phyloP scores from a whole-genome alignment of 225 moss, liverwort and hornwort species.

The Sphagnum tenellum region DNA sequence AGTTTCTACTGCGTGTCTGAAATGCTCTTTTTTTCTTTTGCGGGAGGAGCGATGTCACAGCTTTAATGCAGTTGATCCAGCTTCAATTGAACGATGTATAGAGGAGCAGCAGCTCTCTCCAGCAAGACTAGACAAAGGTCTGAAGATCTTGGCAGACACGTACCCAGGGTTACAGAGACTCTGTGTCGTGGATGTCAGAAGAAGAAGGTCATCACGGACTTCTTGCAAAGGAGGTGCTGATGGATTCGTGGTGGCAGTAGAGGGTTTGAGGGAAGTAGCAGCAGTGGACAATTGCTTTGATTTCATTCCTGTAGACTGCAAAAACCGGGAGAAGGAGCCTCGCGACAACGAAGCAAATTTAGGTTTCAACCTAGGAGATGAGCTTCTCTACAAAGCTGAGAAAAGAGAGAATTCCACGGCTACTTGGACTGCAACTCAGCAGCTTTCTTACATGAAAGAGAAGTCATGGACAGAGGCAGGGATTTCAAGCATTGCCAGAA shows the following conservation, averaged over 20 bases:
- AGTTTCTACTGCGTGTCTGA: neutral
- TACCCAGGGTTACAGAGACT: conserved; percentile 81
- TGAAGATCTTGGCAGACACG: conserved; percentile 61
- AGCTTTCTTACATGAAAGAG: neutral
- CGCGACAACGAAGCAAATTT: too few relatives aligned
- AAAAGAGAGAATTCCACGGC: neutral
- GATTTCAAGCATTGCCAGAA: conserved; percentile 61
- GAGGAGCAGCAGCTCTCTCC: conserved; percentile 66
- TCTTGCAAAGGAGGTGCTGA: conserved; percentile 15
- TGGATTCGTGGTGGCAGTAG: conserved; percentile 11
- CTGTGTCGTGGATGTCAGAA: conserved; percentile 70
- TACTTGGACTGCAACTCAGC: conserved; percentile 10
- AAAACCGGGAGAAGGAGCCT: too few relatives aligned
- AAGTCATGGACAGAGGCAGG: conserved; percentile 29
- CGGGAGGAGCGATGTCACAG: neutral
- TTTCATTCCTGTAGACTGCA: too few relatives aligned
- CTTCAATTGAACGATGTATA: conserved; percentile 62
- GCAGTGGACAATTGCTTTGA: too few relatives aligned
- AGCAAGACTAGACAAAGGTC: conserved; percentile 53
- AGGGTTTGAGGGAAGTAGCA: too few relatives aligned
- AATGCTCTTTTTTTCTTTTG: too few relatives aligned
- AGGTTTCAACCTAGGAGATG: neutral
- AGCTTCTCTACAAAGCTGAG: neutral
- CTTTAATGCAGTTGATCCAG: conserved; percentile 42
- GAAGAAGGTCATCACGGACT: conserved; percentile 19